Evolutionary conservation across 2,329 filamentous ascomycete genomes (phyloP), one percentile per base, ranked within the genome.

Genomic region (Penicillium olsonii): DNA sequence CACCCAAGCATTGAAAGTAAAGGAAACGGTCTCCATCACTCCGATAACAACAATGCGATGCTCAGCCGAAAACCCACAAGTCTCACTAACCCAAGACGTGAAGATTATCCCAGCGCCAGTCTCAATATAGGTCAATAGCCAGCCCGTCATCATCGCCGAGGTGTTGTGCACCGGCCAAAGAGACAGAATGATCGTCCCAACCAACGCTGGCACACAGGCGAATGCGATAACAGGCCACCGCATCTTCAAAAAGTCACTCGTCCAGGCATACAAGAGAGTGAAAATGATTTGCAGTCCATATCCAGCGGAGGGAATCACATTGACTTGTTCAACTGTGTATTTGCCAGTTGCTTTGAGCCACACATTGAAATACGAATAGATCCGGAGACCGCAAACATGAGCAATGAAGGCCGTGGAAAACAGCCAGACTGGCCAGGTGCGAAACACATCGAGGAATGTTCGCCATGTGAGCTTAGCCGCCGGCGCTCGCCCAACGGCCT

Each of bases 151-250:
- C 46, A 53, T 51, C 10, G 46, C 42, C 11, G 46, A 38, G 18
- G 39, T 53, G 9, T 51, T 46, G 17, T 54, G 27, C 12, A 22
- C 44, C 8, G 53, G 51, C 40, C 50, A 49, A 9, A 54, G 24
- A 24, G 46, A 48, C 1, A 56, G 48, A 17, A 55, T 55, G 34
- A 46, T 51, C 2, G 49, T 51, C 17, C 43, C 49, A 8, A 41
- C 40, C 15, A 55, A 24, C 6, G 44, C 45, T n/a, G 51, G 42
- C 3, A 65, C 53, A 1, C 70, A 75, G 0, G 71, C 75, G 31
- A 83, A 81, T 2, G 84, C 65, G 37, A 85, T 82, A 0, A 78
- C 71, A 0, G 81, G 82, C 81, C 81, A 84, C 9, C 82, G 69
- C 0, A 73, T 75, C 2, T 81, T 81, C 14, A 68, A 67, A 43